Evolutionary conservation across 768 basidiomycete genomes (phyloP), one percentile per base, ranked within the genome.

Genomic region (Lactarius sanguifluus): DNA sequence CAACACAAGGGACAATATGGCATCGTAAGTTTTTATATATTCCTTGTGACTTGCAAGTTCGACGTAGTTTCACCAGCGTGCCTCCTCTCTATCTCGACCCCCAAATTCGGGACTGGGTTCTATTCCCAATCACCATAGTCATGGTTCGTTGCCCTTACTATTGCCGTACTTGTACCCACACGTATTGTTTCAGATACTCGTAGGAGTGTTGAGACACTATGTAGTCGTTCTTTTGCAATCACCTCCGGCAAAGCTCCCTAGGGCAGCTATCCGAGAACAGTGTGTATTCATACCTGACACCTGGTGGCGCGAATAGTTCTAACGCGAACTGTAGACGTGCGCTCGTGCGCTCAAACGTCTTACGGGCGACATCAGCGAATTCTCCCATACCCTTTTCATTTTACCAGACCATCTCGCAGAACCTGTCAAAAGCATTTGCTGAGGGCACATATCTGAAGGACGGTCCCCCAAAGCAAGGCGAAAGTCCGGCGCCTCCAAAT

Each of bases 41-140:
- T 75, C 8, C 66, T 62, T 72, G 68, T 13, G 79, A 61, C 9
- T 71, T 56, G 1, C 23, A 18, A 60, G 12, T 72, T 61, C 10
- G 73, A 30, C 30, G 69, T 67, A 43, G 71, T 71, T 28, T 72
- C n/a, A 3, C 69, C 60, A 73, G 72, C 54, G 71, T 75, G 47
- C 75, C 76, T 58, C 83, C 85, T 25, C 75, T 89, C 34, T 89
- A 94, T 78, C 87, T 98, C 57, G 95, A 98, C 80, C 96, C 95
- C 52, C 92, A 95, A 78, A 98, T 98, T 76, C 87, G 95, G 72
- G 94, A 91, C 74, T 92, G 90, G 91, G 88, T 98, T 54, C 79
- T 98, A 65, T 94, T 98, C 79, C 96, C 96, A 61, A 97, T 98
- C 78, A 98, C 95, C 60, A 81, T 97, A 68, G 94, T 98, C 75